Evolutionary conservation across 2,329 filamentous ascomycete genomes (phyloP), one percentile per base, ranked within the genome.

Genomic region (Paracoccidioides brasiliensis): DNA sequence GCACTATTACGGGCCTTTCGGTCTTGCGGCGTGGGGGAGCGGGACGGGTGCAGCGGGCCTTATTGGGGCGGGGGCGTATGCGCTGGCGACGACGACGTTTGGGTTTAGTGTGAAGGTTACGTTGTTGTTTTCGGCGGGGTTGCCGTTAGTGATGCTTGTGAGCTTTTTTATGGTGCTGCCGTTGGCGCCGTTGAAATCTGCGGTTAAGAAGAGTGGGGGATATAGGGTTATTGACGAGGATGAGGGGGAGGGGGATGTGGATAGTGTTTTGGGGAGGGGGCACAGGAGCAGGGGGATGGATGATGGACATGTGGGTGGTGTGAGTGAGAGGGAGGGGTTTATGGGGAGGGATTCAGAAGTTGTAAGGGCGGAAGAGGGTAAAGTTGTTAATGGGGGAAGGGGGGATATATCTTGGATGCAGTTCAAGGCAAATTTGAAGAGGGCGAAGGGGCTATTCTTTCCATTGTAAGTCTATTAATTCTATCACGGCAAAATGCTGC

Each of bases 11-110:
- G 93, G 91, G 0, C 84, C 82, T 7, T 85, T 88, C 70, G 89
- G 88, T 63, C 78, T 97, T 15, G 90, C 90, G 0, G 85, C 88
- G 40, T 98, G 93, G 93, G 87, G 89, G 0, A 91, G 86, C 60
- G 91, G 91, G 0, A 96, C 91, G 0, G 91, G 91, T 1, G 91
- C 86, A 0, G 91, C 91, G 0, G 91, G 91, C 0, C 70, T 98
- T 56, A 77, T 91, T 0, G 93, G 93, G 4, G 89, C 91, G 0
- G 90, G 90, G 0, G 77, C 91, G 12, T 98, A 97, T 71, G 88
- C 94, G 6, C 66, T 91, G 50, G 78, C 93, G 57, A 97, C 91
- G 0, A 90, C 87, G 37, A 86, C 84, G 66, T 75, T 94, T 56
- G 82, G 83, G 0, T 79, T 95, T 60, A 82, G 80, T 53, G 88